Evolutionary conservation across 2,329 filamentous ascomycete genomes (phyloP), one percentile per base, ranked within the genome.

Genomic region (Metarhizium anisopliae): DNA sequence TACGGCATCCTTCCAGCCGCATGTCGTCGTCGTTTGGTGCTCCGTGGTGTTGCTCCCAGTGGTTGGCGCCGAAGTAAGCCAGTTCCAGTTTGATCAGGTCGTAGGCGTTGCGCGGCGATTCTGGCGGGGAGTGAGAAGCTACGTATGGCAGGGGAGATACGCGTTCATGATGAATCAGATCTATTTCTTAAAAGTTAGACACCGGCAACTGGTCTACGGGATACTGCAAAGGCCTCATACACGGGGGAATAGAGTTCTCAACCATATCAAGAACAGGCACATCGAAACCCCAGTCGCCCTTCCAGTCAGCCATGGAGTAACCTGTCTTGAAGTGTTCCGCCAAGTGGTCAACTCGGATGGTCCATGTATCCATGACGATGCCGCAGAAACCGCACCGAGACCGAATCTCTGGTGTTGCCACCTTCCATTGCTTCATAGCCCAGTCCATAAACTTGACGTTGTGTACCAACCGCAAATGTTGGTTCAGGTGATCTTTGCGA

Each of bases 201-300:
- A 64, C 61, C 61, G 64, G 61, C 56, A 72, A 61, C 64, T 68
- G 64, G 58, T 72, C 68, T 69, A 70, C 58, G 58, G 67, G 65
- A 68, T 65, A 68, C 56, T 64, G 66, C 51, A 69, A 59, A 63
- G 66, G 66, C 66, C 70, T 72, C 78, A 74, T 77, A 83, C 81
- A 85, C 52, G 83, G 82, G 54, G 83, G 83, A 56, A 86, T 84
- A 50, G 82, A 82, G 64, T 85, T 85, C 68, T 86, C 83, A 63
- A 86, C 79, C 74, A 85, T 79, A 59, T 82, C 75, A 61, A 84
- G 72, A 47, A 86, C 77, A 40, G 80, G 77, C 32, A 73, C 71
- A 55, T 85, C 83, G 59, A 86, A 85, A 74, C 83, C 83, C 82
- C 83, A 85, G 68, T 84, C 83, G 72, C 83, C 83, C 74, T 84